phyloP scores from a whole-genome alignment of 495 filamentous ascomycete genomes.

The Hypomontagnella submonticulosa region DNA sequence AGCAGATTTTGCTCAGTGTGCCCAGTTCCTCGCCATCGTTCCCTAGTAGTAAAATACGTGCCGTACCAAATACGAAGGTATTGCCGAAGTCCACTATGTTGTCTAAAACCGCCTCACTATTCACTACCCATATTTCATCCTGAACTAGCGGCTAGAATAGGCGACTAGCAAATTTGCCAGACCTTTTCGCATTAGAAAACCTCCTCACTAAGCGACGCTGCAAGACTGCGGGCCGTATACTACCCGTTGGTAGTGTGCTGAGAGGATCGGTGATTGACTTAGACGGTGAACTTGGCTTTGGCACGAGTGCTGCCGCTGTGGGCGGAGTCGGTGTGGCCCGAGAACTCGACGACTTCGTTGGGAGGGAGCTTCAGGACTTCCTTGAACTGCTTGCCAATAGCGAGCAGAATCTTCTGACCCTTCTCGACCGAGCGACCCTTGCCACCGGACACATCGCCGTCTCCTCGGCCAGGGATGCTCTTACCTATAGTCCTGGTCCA shows the following conservation, averaged over 20 bases:
- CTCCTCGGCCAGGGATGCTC: constrained; percentile 77
- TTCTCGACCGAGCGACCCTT: constrained; percentile 79
- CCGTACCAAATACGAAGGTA: constrained; percentile 18
- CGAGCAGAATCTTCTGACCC: constrained; percentile 81
- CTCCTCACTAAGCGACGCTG: constrained; percentile 3
- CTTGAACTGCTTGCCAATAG: constrained; percentile 91
- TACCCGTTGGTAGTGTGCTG: background rate
- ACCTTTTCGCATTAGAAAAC: background rate
- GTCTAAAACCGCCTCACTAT: constrained; percentile 8
- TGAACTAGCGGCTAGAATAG: constrained; percentile 1
- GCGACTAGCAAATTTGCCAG: background rate
- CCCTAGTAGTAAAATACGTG: constrained; percentile 1
- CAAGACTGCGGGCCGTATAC: background rate
- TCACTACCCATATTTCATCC: constrained; percentile 11
- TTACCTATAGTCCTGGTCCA: constrained; percentile 95
- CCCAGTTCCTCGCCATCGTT: constrained; percentile 4
- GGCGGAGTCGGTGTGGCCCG: constrained; percentile 93
- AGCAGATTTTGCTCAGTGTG: constrained; percentile 21
- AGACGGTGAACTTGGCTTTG: constrained; percentile 92
- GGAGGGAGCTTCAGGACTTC: constrained; percentile 80
- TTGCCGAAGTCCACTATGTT: background rate
- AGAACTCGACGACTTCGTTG: constrained; percentile 87
- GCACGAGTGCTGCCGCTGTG: constrained; percentile 92
- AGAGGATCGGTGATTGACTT: constrained; percentile 39
- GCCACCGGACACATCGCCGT: constrained; percentile 71